A percentile compares a stretch with the other conserved stretches of the same genome.
Evolutionary conservation across 140 eudicot species (phyloP).

Genomic region (Bidens hawaiensis): DNA sequence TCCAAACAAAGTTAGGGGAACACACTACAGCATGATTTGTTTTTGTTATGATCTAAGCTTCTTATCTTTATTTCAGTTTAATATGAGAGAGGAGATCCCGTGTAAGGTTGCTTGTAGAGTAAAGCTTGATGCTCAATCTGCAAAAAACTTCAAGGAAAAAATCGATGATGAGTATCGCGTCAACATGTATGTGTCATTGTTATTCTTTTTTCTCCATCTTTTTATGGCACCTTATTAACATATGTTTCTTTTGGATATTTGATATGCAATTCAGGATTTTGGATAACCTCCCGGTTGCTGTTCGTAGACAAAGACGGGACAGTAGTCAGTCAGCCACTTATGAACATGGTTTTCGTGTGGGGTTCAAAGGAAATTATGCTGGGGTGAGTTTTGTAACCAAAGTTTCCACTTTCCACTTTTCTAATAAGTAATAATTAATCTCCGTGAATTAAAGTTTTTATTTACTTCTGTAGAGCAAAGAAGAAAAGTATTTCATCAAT

Average conservation of each 20-base stretch:
- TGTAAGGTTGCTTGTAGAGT: conserved; percentile 72
- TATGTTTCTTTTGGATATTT: neutral
- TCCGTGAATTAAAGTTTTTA: neutral
- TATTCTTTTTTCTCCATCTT: neutral
- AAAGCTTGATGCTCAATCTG: conserved; percentile 59
- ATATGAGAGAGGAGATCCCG: conserved; percentile 68
- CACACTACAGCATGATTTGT: neutral
- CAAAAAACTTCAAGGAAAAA: conserved; percentile 89
- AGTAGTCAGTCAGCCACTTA: conserved; percentile 67
- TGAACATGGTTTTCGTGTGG: conserved; percentile 91
- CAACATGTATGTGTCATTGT: conserved; percentile 50
- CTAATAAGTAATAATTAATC: neutral
- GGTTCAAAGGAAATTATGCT: conserved; percentile 85
- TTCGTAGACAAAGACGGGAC: conserved; percentile 76
- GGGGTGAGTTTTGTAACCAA: conserved; percentile 55
- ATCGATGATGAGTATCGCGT: conserved; percentile 88
- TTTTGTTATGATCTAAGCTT: conserved; percentile 1
- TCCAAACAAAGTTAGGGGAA: neutral
- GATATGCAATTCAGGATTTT: conserved; percentile 56
- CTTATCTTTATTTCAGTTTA: conserved; percentile 36
- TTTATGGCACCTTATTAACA: no score
- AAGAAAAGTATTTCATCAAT: conserved; percentile 76
- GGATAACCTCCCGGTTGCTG: conserved; percentile 98
- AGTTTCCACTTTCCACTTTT: neutral
- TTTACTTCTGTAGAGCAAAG: conserved; percentile 57